Percentiles rank a stretch among this genome's conserved stretches.
phyloP scores from a whole-genome alignment of 1,284 basidiomycete genomes.

The Trichosporon faecale region DNA sequence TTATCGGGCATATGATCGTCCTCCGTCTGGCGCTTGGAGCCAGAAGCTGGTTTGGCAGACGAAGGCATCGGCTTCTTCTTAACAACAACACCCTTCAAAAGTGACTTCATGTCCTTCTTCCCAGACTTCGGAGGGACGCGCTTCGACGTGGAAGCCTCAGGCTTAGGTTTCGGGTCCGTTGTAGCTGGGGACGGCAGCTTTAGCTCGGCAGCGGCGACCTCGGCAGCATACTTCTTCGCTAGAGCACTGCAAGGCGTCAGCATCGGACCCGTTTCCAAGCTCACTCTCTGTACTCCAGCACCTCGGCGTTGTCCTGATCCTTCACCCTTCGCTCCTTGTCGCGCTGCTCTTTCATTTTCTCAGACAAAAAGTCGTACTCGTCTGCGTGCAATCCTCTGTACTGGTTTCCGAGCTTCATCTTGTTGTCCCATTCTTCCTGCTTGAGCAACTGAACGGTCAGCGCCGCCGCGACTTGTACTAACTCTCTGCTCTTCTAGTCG shows the following conservation, averaged over 20 bases:
- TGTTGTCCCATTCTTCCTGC: constrained; percentile 91
- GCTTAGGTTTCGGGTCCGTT: constrained; percentile 13
- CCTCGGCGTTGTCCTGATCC: constrained; percentile 68
- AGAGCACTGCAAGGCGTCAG: constrained; percentile 26
- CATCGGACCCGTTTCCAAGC: background rate
- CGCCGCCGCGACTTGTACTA: constrained; percentile 52
- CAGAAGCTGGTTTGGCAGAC: background rate
- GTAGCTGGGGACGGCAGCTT: constrained; percentile 10
- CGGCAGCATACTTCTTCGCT: constrained; percentile 32
- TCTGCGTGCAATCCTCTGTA: constrained; percentile 87
- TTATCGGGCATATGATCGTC: constrained; percentile 13
- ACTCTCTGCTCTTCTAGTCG: constrained; percentile 62
- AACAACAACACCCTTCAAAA: constrained; percentile 52
- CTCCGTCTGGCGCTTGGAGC: background rate
- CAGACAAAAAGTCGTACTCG: constrained; percentile 82
- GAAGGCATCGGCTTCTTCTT: constrained; percentile 46
- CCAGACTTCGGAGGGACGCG: constrained; percentile 33
- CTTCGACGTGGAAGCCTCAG: constrained; percentile 14
- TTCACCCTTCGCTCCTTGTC: constrained; percentile 70
- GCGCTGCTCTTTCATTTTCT: constrained; percentile 69
- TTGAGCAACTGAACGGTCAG: constrained; percentile 61
- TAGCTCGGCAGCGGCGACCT: constrained; percentile 23
- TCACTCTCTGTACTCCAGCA: constrained; percentile 20
- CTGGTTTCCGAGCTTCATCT: constrained; percentile 86
- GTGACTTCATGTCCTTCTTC: constrained; percentile 48